Evolutionary conservation across 2,329 filamentous ascomycete species (phyloP).

Genomic region (Fusarium heterosporum): DNA sequence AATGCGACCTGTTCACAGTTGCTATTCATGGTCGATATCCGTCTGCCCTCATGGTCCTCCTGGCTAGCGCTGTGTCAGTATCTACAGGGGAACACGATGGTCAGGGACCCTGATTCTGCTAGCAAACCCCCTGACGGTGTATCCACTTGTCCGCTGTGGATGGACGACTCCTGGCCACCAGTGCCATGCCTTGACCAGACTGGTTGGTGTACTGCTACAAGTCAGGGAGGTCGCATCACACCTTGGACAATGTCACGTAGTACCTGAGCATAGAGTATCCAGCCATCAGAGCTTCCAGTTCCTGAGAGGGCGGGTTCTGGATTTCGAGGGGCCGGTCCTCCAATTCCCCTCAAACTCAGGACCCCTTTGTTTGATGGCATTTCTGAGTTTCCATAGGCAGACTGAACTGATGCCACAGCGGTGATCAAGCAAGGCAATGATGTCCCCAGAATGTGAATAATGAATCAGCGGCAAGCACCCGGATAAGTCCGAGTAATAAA

Average conservation of each 20-base stretch:
- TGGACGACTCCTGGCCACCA: constrained; percentile 31
- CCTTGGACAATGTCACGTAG: constrained; percentile 7
- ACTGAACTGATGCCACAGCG: constrained; percentile 6
- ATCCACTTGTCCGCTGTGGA: constrained; percentile 19
- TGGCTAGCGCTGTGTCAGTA: constrained; percentile 42
- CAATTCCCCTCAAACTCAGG: constrained; percentile 46
- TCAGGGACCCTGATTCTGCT: constrained; percentile 42
- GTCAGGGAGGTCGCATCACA: constrained; percentile 27
- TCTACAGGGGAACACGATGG: constrained; percentile 37
- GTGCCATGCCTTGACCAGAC: constrained; percentile 33
- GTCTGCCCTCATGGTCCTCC: constrained; percentile 25
- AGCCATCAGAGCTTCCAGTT: constrained; percentile 26
- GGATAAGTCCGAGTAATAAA: constrained; percentile 25
- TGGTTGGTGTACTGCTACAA: constrained; percentile 31
- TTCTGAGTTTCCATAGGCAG: constrained; percentile 15
- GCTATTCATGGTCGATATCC: constrained; percentile 22
- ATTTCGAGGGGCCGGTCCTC: constrained; percentile 41
- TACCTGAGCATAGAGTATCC: constrained; percentile 32
- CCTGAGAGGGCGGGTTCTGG: constrained; percentile 30
- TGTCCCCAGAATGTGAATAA: background rate
- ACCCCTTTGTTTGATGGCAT: constrained; percentile 36
- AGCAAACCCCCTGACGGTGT: constrained; percentile 19
- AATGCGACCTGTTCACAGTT: constrained; percentile 3
- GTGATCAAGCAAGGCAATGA: background rate
- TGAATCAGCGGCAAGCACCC: background rate